Conservation (phyloP, 768 basidiomycete genomes). For the Psilocybe azurescens region DNA sequence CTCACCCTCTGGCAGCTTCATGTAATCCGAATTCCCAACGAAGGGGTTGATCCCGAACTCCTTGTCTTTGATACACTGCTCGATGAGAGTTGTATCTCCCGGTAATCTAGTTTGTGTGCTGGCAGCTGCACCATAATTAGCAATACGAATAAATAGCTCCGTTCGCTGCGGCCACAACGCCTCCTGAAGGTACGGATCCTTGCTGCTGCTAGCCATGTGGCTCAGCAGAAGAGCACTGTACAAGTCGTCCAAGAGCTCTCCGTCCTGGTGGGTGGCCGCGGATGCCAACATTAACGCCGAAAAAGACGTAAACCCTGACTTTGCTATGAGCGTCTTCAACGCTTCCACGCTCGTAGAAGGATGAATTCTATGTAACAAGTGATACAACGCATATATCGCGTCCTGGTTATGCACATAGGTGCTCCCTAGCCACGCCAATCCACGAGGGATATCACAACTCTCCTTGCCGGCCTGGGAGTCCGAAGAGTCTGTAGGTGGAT, state of each 20-base stretch:
- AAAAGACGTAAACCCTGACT: background rate
- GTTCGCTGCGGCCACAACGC: background rate
- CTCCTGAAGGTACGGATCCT: slow-evolving; percentile 2
- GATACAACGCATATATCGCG: slow-evolving; percentile 2
- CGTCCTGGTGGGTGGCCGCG: background rate
- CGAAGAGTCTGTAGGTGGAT: background rate
- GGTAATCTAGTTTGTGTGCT: too few relatives aligned
- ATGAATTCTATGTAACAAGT: slow-evolving; percentile 1
- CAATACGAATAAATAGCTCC: slow-evolving; percentile 10
- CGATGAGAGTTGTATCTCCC: background rate
- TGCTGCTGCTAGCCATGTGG: background rate
- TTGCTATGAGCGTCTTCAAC: background rate
- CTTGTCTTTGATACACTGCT: background rate
- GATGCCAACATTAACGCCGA: background rate
- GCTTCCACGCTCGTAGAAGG: slow-evolving; percentile 7
- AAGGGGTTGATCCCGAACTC: background rate
- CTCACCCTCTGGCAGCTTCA: background rate
- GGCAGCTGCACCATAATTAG: background rate
- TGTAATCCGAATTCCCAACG: background rate
- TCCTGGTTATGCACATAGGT: background rate
- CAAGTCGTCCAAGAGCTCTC: background rate
- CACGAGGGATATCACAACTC: slow-evolving; percentile 8
- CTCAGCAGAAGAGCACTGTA: background rate
- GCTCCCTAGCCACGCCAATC: slow-evolving; percentile 7
- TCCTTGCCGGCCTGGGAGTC: background rate